Evolutionary conservation across 169 alveolate species (phyloP), one percentile per base, ranked within the genome.

Genomic region (Plasmodium fragile): DNA sequence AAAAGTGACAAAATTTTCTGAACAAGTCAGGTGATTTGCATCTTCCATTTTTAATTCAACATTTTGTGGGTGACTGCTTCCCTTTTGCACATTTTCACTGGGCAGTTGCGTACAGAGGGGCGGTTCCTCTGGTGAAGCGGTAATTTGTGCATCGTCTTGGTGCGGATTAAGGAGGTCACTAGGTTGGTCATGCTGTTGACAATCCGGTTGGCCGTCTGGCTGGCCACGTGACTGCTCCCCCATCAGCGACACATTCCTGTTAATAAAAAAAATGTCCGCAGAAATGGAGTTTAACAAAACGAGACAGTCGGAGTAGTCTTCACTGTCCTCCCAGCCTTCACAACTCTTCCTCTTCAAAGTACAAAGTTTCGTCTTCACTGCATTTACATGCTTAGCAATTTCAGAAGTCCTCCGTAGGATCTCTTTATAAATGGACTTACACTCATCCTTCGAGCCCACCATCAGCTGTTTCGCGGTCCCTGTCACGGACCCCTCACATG

Each of bases 311-410:
- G 80, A 84, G n/a, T 41, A 34, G 8, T 84, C 83, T 18, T 16
- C 71, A 18, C 28, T 8, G 1, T 59, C 75, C 34, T 71, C 82
- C 49, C 52, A 65, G 18, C 5, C 6, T 6, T n/a, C 28, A 18
- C 79, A 32, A 18, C 65, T 49, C 16, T 71, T 73, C 18, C n/a
- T 36, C 39, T 73, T 43, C 30, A 72, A 49, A 13, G 18, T 41
- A 7, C 79, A 84, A n/a, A 84, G 25, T n/a, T 73, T 82, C 18
- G 53, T 72, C 13, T 28, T 84, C 32, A 84, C 55, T 25, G 78
- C 78, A 34, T 84, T 80, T n/a, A 84, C 79, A 59, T 41, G 49
- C 25, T 84, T 84, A 3, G 16, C 30, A 53, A 84, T 84, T 73
- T 84, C 83, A 3, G 18, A 25, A 22, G 85, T 72, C 72, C 43